These are phyloP conservation scores for Candida dajiaensis DNA, from an alignment of 805 yeast species.

Conservation along the genomic window DNA sequence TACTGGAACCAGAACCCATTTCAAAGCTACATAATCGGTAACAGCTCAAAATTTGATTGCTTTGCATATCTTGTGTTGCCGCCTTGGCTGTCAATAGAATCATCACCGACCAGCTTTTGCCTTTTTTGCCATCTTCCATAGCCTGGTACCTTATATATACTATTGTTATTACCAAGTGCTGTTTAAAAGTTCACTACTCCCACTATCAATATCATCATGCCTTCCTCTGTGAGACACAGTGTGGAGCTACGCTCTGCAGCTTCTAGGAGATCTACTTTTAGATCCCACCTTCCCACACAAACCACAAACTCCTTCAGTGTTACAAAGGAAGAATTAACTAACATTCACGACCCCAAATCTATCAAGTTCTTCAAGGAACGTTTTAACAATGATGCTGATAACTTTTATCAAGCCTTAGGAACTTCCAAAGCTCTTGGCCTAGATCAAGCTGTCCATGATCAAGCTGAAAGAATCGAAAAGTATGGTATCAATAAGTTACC, in stretches of 20 bases:
- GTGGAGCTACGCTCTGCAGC: background rate
- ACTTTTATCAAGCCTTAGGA: constrained; percentile 27
- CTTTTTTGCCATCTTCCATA: too few relatives aligned
- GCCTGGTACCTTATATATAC: background rate
- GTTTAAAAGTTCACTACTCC: too few relatives aligned
- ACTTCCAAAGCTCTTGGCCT: constrained; percentile 40
- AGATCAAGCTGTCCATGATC: constrained; percentile 27
- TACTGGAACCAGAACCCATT: too few relatives aligned
- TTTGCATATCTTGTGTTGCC: too few relatives aligned
- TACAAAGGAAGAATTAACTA: constrained; percentile 32
- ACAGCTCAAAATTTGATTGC: too few relatives aligned
- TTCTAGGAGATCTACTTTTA: constrained; percentile 9
- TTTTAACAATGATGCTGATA: constrained; percentile 10
- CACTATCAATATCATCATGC: background rate
- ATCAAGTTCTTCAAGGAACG: constrained; percentile 24
- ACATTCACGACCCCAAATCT: constrained; percentile 61
- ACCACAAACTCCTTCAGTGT: constrained; percentile 4
- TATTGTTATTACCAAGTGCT: background rate
- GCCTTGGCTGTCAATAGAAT: too few relatives aligned
- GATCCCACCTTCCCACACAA: background rate
- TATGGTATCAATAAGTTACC: constrained; percentile 77
- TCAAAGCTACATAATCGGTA: too few relatives aligned
- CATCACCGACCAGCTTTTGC: background rate
- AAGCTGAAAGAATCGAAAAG: constrained; percentile 31
- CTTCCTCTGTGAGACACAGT: background rate